These are phyloP conservation scores for Vitis hybrid DNA, from an alignment of 177 flowering plant genomes.

Conservation along the genomic window DNA sequence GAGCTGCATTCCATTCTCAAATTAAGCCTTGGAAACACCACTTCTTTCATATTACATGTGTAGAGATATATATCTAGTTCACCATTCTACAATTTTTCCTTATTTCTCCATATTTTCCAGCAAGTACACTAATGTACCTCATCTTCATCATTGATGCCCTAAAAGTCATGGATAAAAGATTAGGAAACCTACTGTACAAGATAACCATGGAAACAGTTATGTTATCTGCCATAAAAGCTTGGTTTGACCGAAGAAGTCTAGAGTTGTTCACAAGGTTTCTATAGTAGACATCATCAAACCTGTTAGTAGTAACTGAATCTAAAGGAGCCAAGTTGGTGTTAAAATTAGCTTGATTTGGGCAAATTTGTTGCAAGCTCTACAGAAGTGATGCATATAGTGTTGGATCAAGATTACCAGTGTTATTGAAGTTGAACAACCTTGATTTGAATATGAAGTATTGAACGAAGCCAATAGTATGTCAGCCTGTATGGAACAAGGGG, in stretches of 20 bases:
- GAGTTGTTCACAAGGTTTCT: slow-evolving; percentile 52
- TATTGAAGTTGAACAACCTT: slow-evolving; percentile 52
- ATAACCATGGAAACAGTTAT: slow-evolving; percentile 54
- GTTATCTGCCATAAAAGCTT: slow-evolving; percentile 54
- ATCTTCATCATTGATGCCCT: slow-evolving; percentile 70
- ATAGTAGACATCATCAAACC: slow-evolving; percentile 54
- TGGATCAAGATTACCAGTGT: slow-evolving; percentile 52
- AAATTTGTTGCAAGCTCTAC: slow-evolving; percentile 24
- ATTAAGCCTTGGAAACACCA: too few relatives aligned
- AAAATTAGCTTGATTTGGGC: slow-evolving; percentile 41
- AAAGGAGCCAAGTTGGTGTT: slow-evolving; percentile 44
- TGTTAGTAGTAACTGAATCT: slow-evolving; percentile 26
- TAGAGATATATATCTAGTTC: slow-evolving; percentile 32
- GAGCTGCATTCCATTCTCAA: too few relatives aligned
- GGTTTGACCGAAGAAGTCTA: slow-evolving; percentile 68
- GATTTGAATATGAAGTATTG: slow-evolving; percentile 54
- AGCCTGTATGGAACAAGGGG: slow-evolving; percentile 31
- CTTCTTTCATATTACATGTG: too few relatives aligned
- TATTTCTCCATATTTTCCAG: slow-evolving; percentile 61
- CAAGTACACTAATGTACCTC: slow-evolving; percentile 56
- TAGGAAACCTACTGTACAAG: slow-evolving; percentile 46
- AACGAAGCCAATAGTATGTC: slow-evolving; percentile 61
- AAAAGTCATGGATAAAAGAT: slow-evolving; percentile 51
- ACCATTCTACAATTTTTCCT: slow-evolving; percentile 72
- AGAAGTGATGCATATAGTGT: slow-evolving; percentile 34